Evolutionary conservation across 768 basidiomycete genomes (phyloP).

Genomic region (Mycena polygramma): DNA sequence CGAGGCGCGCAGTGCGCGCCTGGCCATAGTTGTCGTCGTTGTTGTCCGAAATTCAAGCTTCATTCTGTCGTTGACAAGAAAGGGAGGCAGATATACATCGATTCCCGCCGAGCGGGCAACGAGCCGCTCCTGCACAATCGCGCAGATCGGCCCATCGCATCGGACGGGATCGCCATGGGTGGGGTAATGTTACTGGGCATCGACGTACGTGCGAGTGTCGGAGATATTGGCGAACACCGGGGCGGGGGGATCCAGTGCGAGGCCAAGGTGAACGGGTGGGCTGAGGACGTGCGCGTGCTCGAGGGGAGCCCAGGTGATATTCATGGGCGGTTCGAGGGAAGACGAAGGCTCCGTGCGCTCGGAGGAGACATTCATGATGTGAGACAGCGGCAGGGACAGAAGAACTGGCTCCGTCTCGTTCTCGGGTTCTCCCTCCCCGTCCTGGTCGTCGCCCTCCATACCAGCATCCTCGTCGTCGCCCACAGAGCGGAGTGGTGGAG

Average conservation of each 20-base stretch:
- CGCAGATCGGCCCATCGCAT: neutral
- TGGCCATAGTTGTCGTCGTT: neutral
- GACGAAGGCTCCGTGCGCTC: slow-evolving; percentile 22
- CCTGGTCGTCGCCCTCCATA: slow-evolving; percentile 11
- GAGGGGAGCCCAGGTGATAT: neutral
- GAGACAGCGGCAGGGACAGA: neutral
- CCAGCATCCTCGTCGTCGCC: slow-evolving; percentile 7
- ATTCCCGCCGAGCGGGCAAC: neutral
- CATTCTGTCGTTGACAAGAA: neutral
- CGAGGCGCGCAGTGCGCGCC: neutral
- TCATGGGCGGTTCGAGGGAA: neutral
- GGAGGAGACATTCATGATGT: slow-evolving; percentile 19
- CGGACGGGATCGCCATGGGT: neutral
- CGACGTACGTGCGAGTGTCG: slow-evolving; percentile 26
- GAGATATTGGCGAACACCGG: slow-evolving; percentile 28
- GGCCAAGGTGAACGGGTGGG: neutral
- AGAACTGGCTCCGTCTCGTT: slow-evolving; percentile 25
- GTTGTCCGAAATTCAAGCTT: neutral
- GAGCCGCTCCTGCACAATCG: neutral
- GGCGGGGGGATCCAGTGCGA: slow-evolving; percentile 3
- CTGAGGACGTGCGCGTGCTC: neutral
- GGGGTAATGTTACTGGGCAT: slow-evolving; percentile 6
- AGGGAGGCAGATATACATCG: neutral
- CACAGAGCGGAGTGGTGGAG: neutral
- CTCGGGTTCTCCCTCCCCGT: slow-evolving; percentile 24